A percentile compares a stretch with the other conserved stretches of the same genome.
Conservation (phyloP, 2,329 filamentous ascomycete species). For the Claviceps maximensis region DNA sequence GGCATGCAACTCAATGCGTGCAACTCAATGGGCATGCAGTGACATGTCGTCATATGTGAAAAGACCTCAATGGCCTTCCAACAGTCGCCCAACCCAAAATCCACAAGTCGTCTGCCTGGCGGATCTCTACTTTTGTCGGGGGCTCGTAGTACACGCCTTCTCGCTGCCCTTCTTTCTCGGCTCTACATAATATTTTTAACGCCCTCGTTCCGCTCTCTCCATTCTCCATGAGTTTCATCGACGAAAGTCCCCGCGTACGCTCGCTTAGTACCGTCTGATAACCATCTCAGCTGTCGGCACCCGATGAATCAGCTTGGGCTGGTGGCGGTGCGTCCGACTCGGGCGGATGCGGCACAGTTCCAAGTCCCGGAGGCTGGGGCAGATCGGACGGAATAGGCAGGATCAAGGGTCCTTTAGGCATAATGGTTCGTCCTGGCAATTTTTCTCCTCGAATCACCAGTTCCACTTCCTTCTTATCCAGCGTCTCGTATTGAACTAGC, state of each 20-base stretch:
- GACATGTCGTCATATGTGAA: not conserved
- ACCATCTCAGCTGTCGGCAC: slow-evolving; percentile 12
- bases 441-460: slow-evolving; percentile 81
- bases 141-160: not conserved
- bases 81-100: too few relatives aligned
- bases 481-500: slow-evolving; percentile 85
- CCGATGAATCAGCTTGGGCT: slow-evolving; percentile 17
- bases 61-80: too few relatives aligned
- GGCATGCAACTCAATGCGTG: too few relatives aligned
- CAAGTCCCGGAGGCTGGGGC: slow-evolving; percentile 22
- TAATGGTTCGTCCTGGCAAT: slow-evolving; percentile 46
- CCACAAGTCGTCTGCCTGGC: too few relatives aligned
- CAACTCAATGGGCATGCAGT: not conserved
- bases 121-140: too few relatives aligned
- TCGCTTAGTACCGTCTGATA: not conserved
- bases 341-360: slow-evolving; percentile 19
- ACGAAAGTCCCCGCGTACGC: not conserved
- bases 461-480: slow-evolving; percentile 79
- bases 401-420: slow-evolving; percentile 40
- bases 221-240: too few relatives aligned
- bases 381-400: slow-evolving; percentile 23
- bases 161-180: not conserved
- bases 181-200: not conserved
- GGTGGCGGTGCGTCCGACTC: slow-evolving; percentile 19
- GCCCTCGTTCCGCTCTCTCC: too few relatives aligned